These are phyloP conservation scores for Eucalyptus guilfoylei DNA, from an alignment of 345 rosid genomes.

Conservation along the genomic window DNA sequence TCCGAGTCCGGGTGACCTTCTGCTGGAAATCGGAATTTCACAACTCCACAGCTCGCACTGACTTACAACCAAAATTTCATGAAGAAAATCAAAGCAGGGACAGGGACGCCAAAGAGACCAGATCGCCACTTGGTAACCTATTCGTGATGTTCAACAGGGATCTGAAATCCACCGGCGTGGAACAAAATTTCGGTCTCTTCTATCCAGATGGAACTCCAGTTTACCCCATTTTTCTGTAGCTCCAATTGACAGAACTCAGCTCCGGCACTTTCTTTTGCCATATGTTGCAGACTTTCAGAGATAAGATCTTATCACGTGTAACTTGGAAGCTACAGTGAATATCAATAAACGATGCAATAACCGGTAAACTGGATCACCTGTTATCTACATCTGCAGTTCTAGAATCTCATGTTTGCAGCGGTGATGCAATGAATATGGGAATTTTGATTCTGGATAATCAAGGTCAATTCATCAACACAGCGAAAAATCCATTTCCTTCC, in stretches of 20 bases:
- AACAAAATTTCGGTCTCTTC: constrained; percentile 9
- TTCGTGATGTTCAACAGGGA: constrained; percentile 14
- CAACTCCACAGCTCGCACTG: not conserved
- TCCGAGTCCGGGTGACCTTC: not conserved
- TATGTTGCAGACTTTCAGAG: not conserved
- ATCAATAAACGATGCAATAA: not conserved
- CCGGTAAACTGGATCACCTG: not conserved
- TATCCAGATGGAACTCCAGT: constrained; percentile 1
- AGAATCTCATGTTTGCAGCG: not conserved
- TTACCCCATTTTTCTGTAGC: not conserved
- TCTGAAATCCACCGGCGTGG: not conserved
- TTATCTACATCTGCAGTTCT: not conserved
- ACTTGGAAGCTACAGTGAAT: not conserved
- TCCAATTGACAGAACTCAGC: not conserved
- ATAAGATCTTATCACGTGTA: not conserved
- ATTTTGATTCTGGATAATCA: not conserved
- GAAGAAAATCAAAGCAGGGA: not conserved
- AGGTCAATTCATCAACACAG: not conserved
- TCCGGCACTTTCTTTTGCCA: not conserved
- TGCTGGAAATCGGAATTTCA: not conserved
- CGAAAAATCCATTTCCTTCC: not conserved
- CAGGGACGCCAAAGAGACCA: constrained; percentile 22
- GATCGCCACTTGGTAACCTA: not conserved
- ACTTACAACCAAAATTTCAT: not conserved
- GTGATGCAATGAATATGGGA: not conserved